Base-by-base conservation (phyloP, 148 eudicot genomes). In the Camellia sinensis region DNA sequence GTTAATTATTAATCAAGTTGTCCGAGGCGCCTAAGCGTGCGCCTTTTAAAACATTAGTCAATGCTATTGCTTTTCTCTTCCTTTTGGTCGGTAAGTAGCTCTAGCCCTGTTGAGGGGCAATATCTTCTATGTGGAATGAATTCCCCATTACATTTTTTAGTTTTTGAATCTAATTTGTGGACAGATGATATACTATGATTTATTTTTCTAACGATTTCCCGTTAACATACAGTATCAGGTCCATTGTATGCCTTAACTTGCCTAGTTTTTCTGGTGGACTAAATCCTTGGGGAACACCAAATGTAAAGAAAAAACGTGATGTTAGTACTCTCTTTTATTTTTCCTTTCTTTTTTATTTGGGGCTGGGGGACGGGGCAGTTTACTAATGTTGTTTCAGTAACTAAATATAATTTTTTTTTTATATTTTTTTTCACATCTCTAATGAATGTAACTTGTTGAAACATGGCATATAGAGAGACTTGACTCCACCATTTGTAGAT, bases 181-280 rank as follows among this genome's bases (percentile, higher is more conserved):
- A 72, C n/a, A 50, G 18, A 53, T 72, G 61, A 45, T 1, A 7
- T 29, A 3, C 8, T 22, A 17, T 66, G 80, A 50, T 18, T 37
- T 53, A 67, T 66, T 37, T 13, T 50, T 37, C 46, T 11, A 0
- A 29, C 37, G 37, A 80, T 2, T 57, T 61, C 45, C 40, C 13
- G 12, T 76, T 53, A 4, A 48, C 29, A 6, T 88, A 57, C 95
- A 95, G 99, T 85, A 93, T 95, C 86, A 88, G 94, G 89, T 95
- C 99, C 53, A 87, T 95, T 67, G 79, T 93, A 67, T 93, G 99
- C 92, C 99, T 95, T 29, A 95, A 95, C 85, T 87, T 95, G 87
- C 99, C 99, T 66, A 95, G 99, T 83, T 95, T 95, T 78, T 95
- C 99, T 45, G 99, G 99, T 67, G 99, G 99, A 83, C 80, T 95